Evolutionary conservation across 208 protist genomes (phyloP), one percentile per base, ranked within the genome.

Genomic region (Leishmania mexicana): DNA sequence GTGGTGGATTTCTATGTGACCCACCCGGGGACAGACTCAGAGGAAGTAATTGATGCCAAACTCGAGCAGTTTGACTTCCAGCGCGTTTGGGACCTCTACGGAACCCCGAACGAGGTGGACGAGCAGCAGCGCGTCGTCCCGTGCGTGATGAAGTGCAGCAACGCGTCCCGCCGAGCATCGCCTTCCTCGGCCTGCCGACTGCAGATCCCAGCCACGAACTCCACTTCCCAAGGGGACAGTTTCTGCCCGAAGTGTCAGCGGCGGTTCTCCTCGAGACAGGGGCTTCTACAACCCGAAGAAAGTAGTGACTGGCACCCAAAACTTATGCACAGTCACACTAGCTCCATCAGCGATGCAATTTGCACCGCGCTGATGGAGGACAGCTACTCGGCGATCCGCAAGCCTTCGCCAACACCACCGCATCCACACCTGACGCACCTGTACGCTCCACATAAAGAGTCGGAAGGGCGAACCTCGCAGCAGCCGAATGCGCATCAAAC

Each of bases 1-100:
- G 85, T 93, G 2, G 81, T 93, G 40, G 88, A 89, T 71, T 95
- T 95, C 68, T 88, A 90, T 72, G 87, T 90, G 21, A 87, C 87
- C 6, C 89, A 95, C 70, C 68, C 76, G 17, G 68, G 1, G 45
- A 73, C 64, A 19, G 51, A 88, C 15, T 84, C 83, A 28, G 87
- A 89, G 67, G 75, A 58, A 2, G 77, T 81, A 7, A 87, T 93
- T 53, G 89, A 95, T 45, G 38, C 79, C 5, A 74, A 84, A 81
- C 76, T 95, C 64, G 83, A 86, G n/a, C 35, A 17, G 21, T 86
- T 87, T 42, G 81, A 88, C 60, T 93, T 89, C 64, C 82, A 76
- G 8, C 77, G 79, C 49, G 91, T 93, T 58, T 95, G 91, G 91
- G 81, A 83, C 49, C 76, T 95, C 19, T 95, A 93, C 75, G 81